Base-by-base conservation (phyloP, 768 basidiomycete species). In the Neoboletus magnificus region DNA sequence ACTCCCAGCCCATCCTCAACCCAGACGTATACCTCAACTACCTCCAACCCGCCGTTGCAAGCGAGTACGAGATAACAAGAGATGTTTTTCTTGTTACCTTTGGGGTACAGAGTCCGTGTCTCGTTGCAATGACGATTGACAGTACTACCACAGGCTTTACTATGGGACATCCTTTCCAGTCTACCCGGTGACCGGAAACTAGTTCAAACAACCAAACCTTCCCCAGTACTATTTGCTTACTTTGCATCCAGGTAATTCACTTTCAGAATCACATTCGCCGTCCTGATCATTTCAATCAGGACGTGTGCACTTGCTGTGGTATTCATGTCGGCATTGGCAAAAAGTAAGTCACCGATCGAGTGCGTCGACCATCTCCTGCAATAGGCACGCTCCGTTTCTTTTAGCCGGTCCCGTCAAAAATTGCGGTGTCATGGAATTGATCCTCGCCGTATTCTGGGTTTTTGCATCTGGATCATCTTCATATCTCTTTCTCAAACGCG, bases 401-500 rank as follows among this genome's bases (percentile, higher is more conserved):
- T 29, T 55, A 70, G 66, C 56, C 33, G 68, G 68, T 32, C 65
- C 70, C 11, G 37, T 67, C 25, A 37, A 48, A 22, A 23, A 60
- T 13, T 72, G 71, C 30, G 44, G 52, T 1, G 45, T 54, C 46
- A 36, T 68, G 23, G 47, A 55, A 56, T 46, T 64, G 20, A 57
- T 61, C 32, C 20, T 64, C 36, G 47, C 43, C 44, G 20, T 53
- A 45, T 53, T 59, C 55, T 61, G 58, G 58, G 30, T 68, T n/a
- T 33, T 66, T n/a, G 52, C 68, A 37, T 56, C 60, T 7, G 56
- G 68, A 6, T 61, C 65, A 3, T 73, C 73, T 0, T 71, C 69
- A 0, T 65, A 72, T 37, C 70, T 76, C 45, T 74, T 77, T 57
- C 71, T 76, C 60, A 66, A 73, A 46, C 70, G 76, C 13, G 65